phyloP scores from a whole-genome alignment of 1,284 basidiomycete genomes.

The Retiboletus fuscus region DNA sequence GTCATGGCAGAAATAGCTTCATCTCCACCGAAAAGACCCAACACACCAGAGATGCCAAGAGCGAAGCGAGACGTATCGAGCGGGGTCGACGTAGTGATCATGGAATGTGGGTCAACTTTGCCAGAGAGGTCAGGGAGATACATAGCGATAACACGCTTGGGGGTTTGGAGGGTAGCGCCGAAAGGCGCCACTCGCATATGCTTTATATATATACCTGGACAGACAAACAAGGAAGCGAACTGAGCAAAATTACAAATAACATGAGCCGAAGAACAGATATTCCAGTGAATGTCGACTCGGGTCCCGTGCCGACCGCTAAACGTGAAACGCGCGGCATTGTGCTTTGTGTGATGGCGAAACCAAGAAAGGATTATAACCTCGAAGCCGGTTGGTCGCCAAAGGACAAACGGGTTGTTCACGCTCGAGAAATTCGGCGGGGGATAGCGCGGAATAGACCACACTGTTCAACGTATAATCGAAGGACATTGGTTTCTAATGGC shows the following conservation, averaged over 20 bases:
- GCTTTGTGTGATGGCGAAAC: no score
- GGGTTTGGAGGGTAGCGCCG: background rate
- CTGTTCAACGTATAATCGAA: no score
- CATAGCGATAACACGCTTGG: constrained; percentile 17
- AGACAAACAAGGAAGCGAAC: background rate
- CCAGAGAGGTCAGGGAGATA: constrained; percentile 27
- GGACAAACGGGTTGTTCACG: no score
- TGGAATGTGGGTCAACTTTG: constrained; percentile 17
- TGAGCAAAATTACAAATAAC: no score
- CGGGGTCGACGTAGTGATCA: constrained; percentile 18
- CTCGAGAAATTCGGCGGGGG: no score
- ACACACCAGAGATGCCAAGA: constrained; percentile 39
- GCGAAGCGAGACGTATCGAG: constrained; percentile 34
- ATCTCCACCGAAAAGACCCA: constrained; percentile 14
- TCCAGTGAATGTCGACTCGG: no score
- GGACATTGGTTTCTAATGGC: no score
- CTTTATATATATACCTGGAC: background rate
- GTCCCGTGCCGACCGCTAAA: no score
- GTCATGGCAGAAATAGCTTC: constrained; percentile 45
- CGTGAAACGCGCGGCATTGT: no score
- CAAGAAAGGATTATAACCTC: no score
- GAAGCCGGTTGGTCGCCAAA: no score
- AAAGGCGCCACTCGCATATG: background rate
- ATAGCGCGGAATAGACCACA: background rate
- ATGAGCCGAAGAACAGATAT: no score